phyloP scores from a whole-genome alignment of 1,284 basidiomycete species.

The Moesziomyces aphidis region DNA sequence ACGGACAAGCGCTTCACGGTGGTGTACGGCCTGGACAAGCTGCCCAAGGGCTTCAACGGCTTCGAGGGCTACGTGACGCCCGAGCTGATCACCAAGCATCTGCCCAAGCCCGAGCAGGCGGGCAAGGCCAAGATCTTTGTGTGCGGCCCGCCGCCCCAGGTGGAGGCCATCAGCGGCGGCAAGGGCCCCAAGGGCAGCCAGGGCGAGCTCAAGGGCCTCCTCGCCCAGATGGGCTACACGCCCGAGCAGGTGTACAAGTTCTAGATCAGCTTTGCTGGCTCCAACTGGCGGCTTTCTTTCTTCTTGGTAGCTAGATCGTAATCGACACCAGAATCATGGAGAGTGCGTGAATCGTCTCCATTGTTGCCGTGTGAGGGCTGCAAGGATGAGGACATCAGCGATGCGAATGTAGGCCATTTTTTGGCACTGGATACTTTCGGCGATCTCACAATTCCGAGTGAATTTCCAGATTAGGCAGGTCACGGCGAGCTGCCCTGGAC shows the following conservation, averaged over 20 bases:
- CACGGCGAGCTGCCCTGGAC: no score
- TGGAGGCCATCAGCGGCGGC: constrained; percentile 62
- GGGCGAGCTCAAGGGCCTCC: constrained; percentile 63
- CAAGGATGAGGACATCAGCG: no score
- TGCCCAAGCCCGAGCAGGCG: constrained; percentile 75
- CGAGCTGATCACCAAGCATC: constrained; percentile 79
- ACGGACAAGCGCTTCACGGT: constrained; percentile 75
- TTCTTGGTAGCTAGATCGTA: not conserved
- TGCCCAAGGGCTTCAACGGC: constrained; percentile 74
- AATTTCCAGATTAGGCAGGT: no score
- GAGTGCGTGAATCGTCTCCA: not conserved
- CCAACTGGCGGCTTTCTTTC: no score
- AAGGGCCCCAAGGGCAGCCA: constrained; percentile 65
- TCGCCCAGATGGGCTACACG: constrained; percentile 63
- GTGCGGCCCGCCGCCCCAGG: constrained; percentile 74
- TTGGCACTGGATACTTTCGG: no score
- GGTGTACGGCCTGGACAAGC: constrained; percentile 87
- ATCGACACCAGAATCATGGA: not conserved
- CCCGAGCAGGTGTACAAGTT: constrained; percentile 65
- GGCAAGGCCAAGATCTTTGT: constrained; percentile 90
- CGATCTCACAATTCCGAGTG: no score
- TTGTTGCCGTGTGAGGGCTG: no score
- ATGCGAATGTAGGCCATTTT: no score
- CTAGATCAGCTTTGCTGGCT: constrained; percentile 12
- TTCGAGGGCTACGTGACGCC: constrained; percentile 73